Evolutionary conservation across 306 rosid species (phyloP).

Genomic region (Astragalus membranaceus): DNA sequence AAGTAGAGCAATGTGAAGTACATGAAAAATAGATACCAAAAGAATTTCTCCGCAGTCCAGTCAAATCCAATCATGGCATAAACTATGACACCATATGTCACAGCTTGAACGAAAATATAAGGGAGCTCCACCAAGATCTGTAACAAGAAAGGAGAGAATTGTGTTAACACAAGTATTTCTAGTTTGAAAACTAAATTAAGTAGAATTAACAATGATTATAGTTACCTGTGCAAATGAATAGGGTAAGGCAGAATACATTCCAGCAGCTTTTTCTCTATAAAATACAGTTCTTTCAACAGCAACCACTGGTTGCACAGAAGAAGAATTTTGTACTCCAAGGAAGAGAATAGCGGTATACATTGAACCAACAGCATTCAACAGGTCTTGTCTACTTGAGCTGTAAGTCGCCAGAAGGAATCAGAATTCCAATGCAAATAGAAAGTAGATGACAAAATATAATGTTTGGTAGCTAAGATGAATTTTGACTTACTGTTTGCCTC

Average conservation of each 20-base stretch:
- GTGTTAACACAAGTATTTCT: background rate
- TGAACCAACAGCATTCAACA: slow-evolving; percentile 44
- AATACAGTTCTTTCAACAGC: slow-evolving; percentile 53
- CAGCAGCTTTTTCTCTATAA: slow-evolving; percentile 58
- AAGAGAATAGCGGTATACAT: slow-evolving; percentile 46
- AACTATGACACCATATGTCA: slow-evolving; percentile 40
- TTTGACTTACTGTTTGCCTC: slow-evolving; percentile 32
- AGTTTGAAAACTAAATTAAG: background rate
- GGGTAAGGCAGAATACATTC: slow-evolving; percentile 58
- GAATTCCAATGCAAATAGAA: background rate
- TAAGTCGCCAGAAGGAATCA: background rate
- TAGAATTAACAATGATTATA: background rate
- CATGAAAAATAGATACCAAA: slow-evolving; percentile 56
- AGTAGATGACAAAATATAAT: background rate
- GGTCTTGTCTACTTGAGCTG: slow-evolving; percentile 25
- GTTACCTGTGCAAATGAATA: slow-evolving; percentile 61
- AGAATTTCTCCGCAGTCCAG: slow-evolving; percentile 48
- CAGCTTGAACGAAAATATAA: slow-evolving; percentile 36
- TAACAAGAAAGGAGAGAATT: background rate
- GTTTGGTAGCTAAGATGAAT: background rate
- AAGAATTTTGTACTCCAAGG: slow-evolving; percentile 46
- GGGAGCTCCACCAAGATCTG: slow-evolving; percentile 28
- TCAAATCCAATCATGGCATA: slow-evolving; percentile 65
- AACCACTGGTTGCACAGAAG: slow-evolving; percentile 46
- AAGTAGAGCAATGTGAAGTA: slow-evolving; percentile 55